Base-by-base conservation (phyloP, 345 rosid species). In the Eucalyptus viminalis region DNA sequence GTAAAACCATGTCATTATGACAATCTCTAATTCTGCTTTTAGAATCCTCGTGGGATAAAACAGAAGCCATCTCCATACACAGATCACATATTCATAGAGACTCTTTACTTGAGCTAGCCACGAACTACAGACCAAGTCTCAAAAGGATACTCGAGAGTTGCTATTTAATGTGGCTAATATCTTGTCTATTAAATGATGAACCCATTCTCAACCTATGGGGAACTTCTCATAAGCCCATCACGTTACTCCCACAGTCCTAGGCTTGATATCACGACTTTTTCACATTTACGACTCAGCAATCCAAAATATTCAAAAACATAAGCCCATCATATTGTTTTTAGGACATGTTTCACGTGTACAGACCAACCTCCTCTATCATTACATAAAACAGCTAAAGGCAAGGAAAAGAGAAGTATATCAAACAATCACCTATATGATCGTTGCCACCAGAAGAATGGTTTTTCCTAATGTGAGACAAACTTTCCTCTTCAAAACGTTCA, bases 401-500 rank as follows among this genome's bases (percentile, higher is more conserved):
- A 76, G 27, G 45, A 37, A 72, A 76, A 37, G 27, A 37, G 47
- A 37, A 67, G 49, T 51, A 80, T 49, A 29, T 67, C 69, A 90
- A 90, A 10, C 83, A 76, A 92, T 89, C 92, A 91, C 96, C 95
- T 86, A 62, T 81, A 51, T 89, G 60, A n/a, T 88, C 89, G n/a
- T 90, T 81, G 76, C 91, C 94, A 86, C 87, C 86, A 76, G 89
- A 89, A 89, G 90, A 88, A 65, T 44, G 92, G 53, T 89, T 92
- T 45, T 89, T 87, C 89, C 87, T 89, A 92, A 58, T 92, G 91
- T 90, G 93, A 89, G 91, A 90, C 92, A 93, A 95, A 92, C 93
- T 88, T 90, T 97, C 99, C 89, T 98, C 99, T 92, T 97, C 99
- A 87, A 97, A 98, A 85, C 94, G 96, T 88, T 98, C 99, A 86